These are phyloP conservation scores for Clonostachys rosea DNA, from an alignment of 2,329 filamentous ascomycete species.

Conservation along the genomic window DNA sequence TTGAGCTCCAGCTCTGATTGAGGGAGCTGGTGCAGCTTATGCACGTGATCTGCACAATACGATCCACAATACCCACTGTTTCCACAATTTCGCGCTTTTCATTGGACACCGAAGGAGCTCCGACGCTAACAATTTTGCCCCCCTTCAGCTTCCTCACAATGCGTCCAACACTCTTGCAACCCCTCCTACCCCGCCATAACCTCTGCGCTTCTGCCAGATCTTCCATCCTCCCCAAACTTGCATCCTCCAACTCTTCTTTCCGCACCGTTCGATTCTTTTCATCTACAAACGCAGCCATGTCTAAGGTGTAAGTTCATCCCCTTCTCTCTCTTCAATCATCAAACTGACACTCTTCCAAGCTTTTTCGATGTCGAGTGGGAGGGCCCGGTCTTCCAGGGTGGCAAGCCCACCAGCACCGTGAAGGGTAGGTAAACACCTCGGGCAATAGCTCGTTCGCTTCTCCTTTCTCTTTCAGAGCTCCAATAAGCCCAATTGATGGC, in stretches of 20 bases:
- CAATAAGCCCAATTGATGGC: neutral
- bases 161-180: slow-evolving; percentile 37
- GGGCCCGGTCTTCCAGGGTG: slow-evolving; percentile 64
- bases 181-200: slow-evolving; percentile 41
- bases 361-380: slow-evolving; percentile 73
- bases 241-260: slow-evolving; percentile 30
- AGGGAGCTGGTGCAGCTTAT: neutral
- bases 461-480: slow-evolving; percentile 1
- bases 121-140: slow-evolving; percentile 30
- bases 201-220: slow-evolving; percentile 31
- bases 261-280: slow-evolving; percentile 38
- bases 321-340: neutral
- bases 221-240: slow-evolving; percentile 34
- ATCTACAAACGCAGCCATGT: slow-evolving; percentile 70
- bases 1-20: neutral
- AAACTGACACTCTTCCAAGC: slow-evolving; percentile 26
- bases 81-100: neutral
- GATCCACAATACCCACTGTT: neutral
- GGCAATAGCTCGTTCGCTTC: neutral
- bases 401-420: slow-evolving; percentile 45
- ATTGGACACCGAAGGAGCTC: neutral
- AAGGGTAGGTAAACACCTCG: slow-evolving; percentile 48
- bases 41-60: neutral
- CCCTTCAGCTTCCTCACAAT: slow-evolving; percentile 33
- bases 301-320: slow-evolving; percentile 58